A percentile compares a stretch with the other conserved stretches of the same genome.
Evolutionary conservation across 768 basidiomycete species (phyloP).

Genomic region (Brasilioporus rufonigricans): DNA sequence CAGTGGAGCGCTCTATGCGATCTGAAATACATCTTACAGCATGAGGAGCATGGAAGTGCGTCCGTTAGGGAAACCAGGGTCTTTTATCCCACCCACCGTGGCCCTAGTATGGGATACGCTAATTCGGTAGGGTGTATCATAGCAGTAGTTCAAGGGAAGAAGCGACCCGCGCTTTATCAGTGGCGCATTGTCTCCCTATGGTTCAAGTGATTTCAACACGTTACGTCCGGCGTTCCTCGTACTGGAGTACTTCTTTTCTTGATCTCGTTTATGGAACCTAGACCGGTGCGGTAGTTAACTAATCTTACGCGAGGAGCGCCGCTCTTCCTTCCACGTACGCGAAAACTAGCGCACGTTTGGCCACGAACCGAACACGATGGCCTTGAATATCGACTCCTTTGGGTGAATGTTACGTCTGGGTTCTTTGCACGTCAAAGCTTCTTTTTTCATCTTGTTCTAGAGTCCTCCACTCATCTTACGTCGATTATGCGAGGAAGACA

Average conservation of each 20-base stretch:
- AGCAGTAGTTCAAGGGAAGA: neutral
- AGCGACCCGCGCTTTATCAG: neutral
- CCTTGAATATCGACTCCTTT: neutral
- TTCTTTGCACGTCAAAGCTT: neutral
- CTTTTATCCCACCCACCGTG: neutral
- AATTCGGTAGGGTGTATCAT: neutral
- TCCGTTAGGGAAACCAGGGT: neutral
- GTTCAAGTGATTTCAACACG: neutral
- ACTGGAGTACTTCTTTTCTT: neutral
- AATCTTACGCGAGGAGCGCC: neutral
- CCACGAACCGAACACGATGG: neutral
- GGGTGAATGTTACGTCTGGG: neutral
- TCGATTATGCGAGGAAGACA: neutral
- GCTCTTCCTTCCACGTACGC: neutral
- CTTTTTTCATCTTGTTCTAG: neutral
- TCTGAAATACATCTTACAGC: neutral
- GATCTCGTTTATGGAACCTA: neutral
- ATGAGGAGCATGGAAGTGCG: neutral
- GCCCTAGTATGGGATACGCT: neutral
- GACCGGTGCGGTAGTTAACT: neutral
- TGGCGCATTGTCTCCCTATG: neutral
- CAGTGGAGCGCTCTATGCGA: neutral
- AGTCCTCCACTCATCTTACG: neutral
- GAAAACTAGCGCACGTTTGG: neutral
- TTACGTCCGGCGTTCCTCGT: neutral